A percentile compares a stretch with the other conserved stretches of the same genome.
Evolutionary conservation across 2,329 filamentous ascomycete species (phyloP).

Genomic region (Pleoardoris graminearum): DNA sequence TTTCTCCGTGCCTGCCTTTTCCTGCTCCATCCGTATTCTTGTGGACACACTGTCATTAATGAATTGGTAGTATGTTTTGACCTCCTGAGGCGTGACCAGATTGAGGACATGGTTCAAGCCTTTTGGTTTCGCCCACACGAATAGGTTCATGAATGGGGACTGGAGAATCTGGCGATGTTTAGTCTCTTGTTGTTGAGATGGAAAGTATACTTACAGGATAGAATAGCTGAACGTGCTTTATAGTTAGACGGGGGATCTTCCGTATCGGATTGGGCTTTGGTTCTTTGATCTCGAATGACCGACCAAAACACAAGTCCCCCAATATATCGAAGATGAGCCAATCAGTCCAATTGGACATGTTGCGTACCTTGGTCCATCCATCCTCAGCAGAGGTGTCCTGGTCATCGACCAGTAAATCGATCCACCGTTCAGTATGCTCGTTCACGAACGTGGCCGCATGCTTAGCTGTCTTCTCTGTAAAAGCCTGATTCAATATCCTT

Average conservation of each 20-base stretch:
- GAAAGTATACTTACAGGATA: conserved; percentile 9
- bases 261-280: conserved; percentile 11
- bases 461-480: conserved; percentile 14
- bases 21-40: too few relatives aligned
- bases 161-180: conserved; percentile 12
- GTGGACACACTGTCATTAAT: conserved; percentile 9
- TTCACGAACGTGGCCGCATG: conserved; percentile 3
- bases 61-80: conserved; percentile 11
- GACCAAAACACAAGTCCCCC: conserved; percentile 45
- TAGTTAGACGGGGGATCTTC: conserved; percentile 3
- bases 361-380: conserved; percentile 6
- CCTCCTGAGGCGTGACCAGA: not conserved
- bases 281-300: conserved; percentile 39
- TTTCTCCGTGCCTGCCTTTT: not conserved
- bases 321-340: conserved; percentile 51
- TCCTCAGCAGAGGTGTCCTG: not conserved
- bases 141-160: conserved; percentile 11
- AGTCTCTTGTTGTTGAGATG: not conserved
- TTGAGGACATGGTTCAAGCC: conserved; percentile 5
- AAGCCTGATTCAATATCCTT: conserved; percentile 12
- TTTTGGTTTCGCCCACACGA: conserved; percentile 10
- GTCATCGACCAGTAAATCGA: conserved; percentile 3
- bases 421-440: conserved; percentile 11
- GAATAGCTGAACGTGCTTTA: conserved; percentile 3
- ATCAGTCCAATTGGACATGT: conserved; percentile 16